Evolutionary conservation across 345 rosid species (phyloP).

Genomic region (Sisymbrium altissimum): DNA sequence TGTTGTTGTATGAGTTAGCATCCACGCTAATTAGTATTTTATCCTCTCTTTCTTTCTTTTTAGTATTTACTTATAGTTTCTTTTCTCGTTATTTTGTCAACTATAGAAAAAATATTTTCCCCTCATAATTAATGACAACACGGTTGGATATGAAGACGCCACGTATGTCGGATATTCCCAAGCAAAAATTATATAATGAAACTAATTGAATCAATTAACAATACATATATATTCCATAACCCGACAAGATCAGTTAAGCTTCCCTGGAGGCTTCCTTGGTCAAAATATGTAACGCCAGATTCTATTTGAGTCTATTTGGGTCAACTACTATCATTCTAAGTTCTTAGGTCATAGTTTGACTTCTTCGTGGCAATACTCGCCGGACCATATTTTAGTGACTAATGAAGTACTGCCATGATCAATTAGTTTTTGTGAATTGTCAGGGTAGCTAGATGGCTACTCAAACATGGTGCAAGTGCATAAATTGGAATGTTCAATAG

Average conservation of each 20-base stretch:
- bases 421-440: too few relatives aligned
- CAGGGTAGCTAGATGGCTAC: too few relatives aligned
- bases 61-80: not conserved
- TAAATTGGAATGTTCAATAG: too few relatives aligned
- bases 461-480: too few relatives aligned
- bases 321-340: not conserved
- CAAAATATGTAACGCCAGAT: not conserved
- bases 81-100: not conserved
- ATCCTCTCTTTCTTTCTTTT: not conserved
- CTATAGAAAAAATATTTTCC: not conserved
- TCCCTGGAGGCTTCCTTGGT: not conserved
- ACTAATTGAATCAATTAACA: not conserved
- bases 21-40: not conserved
- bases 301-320: not conserved
- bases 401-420: not conserved
- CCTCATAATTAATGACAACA: not conserved
- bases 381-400: not conserved
- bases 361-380: not conserved
- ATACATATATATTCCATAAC: not conserved
- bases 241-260: constrained; percentile 5
- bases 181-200: not conserved
- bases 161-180: constrained; percentile 20
- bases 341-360: not conserved
- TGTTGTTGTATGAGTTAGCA: not conserved
- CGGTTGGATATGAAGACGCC: constrained; percentile 5